Evolutionary conservation across 78 protist genomes (phyloP).

Genomic region (Planoprotostelium fungivorum): DNA sequence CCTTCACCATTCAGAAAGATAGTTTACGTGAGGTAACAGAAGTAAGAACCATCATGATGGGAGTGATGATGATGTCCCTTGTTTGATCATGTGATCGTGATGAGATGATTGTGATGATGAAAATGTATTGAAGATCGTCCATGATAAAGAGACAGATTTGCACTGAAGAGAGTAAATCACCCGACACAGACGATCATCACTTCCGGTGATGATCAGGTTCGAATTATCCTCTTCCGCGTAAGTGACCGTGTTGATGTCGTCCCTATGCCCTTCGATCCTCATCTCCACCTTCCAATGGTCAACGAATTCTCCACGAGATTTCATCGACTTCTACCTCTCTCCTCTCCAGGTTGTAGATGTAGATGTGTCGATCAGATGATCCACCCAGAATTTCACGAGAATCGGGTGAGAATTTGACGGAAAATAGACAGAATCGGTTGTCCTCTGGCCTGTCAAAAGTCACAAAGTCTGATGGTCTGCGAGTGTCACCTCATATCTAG

Average conservation of each 20-base stretch:
- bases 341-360: slow-evolving; percentile 40
- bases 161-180: not conserved
- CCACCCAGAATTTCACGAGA: slow-evolving; percentile 59
- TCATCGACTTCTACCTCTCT: too few relatives aligned
- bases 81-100: too few relatives aligned
- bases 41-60: too few relatives aligned
- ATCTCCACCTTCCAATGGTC: not conserved
- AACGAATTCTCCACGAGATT: too few relatives aligned
- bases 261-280: slow-evolving; percentile 29
- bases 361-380: slow-evolving; percentile 27
- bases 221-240: slow-evolving; percentile 11
- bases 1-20: slow-evolving; percentile 6
- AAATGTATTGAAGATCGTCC: too few relatives aligned
- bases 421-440: slow-evolving; percentile 35
- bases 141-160: not conserved
- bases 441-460: not conserved
- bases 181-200: slow-evolving; percentile 45
- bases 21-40: too few relatives aligned
- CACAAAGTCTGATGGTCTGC: not conserved
- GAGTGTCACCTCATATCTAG: not conserved
- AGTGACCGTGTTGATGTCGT: slow-evolving; percentile 68
- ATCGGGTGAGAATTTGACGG: slow-evolving; percentile 53
- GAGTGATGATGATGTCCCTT: too few relatives aligned
- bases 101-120: too few relatives aligned
- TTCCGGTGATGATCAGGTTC: slow-evolving; percentile 47